Conservation (phyloP, 257 asterid species). For the Thymus quinquecostatus region DNA sequence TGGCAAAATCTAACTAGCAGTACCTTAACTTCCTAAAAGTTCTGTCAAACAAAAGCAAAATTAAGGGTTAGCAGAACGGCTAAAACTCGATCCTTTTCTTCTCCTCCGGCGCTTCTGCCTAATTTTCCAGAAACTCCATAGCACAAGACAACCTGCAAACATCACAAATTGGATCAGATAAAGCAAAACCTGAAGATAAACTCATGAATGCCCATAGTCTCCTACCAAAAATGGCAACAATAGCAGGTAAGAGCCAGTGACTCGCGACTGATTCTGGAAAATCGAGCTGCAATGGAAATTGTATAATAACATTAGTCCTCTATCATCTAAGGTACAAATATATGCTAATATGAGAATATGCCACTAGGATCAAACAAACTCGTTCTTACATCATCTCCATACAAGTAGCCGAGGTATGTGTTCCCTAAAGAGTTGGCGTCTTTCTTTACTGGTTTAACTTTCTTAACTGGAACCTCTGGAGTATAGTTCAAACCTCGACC, state of each 20-base stretch:
- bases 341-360: conserved; percentile 1
- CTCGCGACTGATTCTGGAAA: conserved; percentile 79
- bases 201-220: neutral
- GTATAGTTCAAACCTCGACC: conserved; percentile 64
- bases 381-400: conserved; percentile 79
- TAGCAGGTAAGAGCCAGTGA: conserved; percentile 87
- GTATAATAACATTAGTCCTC: conserved; percentile 18
- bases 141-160: conserved; percentile 63
- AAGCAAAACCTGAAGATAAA: neutral
- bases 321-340: neutral
- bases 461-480: conserved; percentile 36
- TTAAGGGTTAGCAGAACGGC: conserved; percentile 55
- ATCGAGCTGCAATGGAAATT: conserved; percentile 64
- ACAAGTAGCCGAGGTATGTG: conserved; percentile 67
- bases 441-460: conserved; percentile 39
- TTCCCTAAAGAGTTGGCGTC: conserved; percentile 52
- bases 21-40: conserved; percentile 35
- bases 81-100: conserved; percentile 66
- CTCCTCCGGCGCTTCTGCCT: conserved; percentile 82
- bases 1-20: conserved; percentile 12
- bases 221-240: conserved; percentile 75
- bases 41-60: conserved; percentile 25
- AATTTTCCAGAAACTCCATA: conserved; percentile 76
- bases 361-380: neutral
- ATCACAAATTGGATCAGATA: conserved; percentile 14